These are phyloP conservation scores for Heliocybe sulcata DNA, from an alignment of 1,284 basidiomycete genomes.

Conservation along the genomic window DNA sequence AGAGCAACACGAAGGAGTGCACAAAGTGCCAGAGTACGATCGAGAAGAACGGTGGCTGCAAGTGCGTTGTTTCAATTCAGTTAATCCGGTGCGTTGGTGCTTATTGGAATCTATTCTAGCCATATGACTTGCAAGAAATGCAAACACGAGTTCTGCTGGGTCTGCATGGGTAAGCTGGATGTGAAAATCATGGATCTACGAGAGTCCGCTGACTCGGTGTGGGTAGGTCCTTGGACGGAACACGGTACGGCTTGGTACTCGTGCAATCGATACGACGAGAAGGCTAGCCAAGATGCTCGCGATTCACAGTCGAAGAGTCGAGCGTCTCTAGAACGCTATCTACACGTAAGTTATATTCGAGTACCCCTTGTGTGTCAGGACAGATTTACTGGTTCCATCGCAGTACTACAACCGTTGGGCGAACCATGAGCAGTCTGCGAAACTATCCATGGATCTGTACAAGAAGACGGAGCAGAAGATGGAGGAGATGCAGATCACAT, in stretches of 20 bases:
- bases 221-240: conserved; percentile 89
- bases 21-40: conserved; percentile 93
- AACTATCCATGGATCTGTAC: conserved; percentile 90
- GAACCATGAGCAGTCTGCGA: conserved; percentile 97
- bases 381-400: conserved; percentile 4
- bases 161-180: conserved; percentile 58
- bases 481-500: conserved; percentile 97
- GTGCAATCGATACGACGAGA: conserved; percentile 96
- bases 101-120: conserved; percentile 31
- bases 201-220: conserved; percentile 29
- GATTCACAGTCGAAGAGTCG: conserved; percentile 87
- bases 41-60: conserved; percentile 99
- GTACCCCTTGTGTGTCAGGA: background rate
- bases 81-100: conserved; percentile 1
- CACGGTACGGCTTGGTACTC: conserved; percentile 98
- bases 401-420: conserved; percentile 98
- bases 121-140: conserved; percentile 99
- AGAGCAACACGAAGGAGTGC: conserved; percentile 99
- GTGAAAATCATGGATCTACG: background rate
- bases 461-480: conserved; percentile 98
- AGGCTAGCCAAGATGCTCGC: conserved; percentile 80
- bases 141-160: conserved; percentile 85
- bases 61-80: conserved; percentile 49
- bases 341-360: conserved; percentile 67
- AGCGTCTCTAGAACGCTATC: conserved; percentile 88